Percentiles rank a stretch among this genome's conserved stretches.
phyloP scores from a whole-genome alignment of 2,329 filamentous ascomycete genomes.

The Nigrospora sphaerica region DNA sequence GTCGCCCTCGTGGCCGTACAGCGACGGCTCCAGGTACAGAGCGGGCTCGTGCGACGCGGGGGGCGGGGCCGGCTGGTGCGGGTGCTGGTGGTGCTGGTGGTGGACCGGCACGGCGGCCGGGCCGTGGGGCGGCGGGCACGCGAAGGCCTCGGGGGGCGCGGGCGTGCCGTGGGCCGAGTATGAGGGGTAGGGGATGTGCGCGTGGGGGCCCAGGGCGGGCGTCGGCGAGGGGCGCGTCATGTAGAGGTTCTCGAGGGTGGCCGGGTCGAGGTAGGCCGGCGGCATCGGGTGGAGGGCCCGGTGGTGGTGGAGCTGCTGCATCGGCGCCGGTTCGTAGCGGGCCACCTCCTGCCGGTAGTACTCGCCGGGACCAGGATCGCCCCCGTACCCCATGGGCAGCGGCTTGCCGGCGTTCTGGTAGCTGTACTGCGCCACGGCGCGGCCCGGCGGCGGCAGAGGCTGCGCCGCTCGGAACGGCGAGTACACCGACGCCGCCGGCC shows the following conservation, averaged over 20 bases:
- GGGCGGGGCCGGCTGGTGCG: background rate
- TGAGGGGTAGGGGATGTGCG: background rate
- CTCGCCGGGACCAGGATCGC: background rate
- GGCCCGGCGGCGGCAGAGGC: conserved; percentile 1
- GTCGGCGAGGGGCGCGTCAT: background rate
- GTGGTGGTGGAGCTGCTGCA: background rate
- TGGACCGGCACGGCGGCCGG: background rate
- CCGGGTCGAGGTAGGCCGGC: background rate
- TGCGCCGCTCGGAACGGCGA: conserved; percentile 30
- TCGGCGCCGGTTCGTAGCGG: background rate
- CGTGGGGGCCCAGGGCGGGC: background rate
- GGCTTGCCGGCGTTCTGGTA: background rate
- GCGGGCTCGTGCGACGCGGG: background rate
- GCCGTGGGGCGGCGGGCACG: background rate
- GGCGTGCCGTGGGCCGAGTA: background rate
- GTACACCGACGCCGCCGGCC: conserved; percentile 10
- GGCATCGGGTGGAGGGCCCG: background rate
- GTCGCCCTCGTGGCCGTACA: background rate
- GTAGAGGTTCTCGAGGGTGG: background rate
- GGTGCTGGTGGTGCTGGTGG: background rate
- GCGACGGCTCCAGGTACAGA: background rate
- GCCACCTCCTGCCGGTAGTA: background rate
- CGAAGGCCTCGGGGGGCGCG: background rate
- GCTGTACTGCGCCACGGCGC: conserved; percentile 6
- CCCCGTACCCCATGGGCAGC: background rate